These are phyloP conservation scores for Pelargonium fulgidum DNA, from an alignment of 441 rosid species.

Conservation along the genomic window DNA sequence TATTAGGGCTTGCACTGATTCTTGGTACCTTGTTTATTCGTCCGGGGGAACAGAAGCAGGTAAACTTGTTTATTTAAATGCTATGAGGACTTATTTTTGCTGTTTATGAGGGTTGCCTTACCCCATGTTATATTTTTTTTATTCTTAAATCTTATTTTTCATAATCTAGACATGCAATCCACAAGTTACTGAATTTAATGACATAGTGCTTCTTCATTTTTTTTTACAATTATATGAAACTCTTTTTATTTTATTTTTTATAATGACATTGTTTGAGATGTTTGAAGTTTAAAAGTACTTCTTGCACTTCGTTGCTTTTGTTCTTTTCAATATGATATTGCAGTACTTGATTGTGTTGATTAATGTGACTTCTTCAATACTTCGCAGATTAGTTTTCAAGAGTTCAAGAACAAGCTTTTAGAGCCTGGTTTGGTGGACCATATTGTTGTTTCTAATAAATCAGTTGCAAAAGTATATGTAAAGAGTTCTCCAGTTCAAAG, in stretches of 20 bases:
- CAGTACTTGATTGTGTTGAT: not conserved
- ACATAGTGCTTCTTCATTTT: not conserved
- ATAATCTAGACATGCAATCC: not conserved
- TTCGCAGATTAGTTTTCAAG: conserved; percentile 69
- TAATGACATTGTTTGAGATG: not conserved
- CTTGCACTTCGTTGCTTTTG: not conserved
- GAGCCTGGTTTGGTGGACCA: conserved; percentile 78
- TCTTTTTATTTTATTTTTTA: not conserved
- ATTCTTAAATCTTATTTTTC: not conserved
- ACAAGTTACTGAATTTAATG: not conserved
- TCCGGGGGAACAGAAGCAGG: conserved; percentile 11
- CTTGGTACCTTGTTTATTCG: not conserved
- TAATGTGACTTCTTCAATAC: not conserved
- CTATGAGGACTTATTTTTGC: not conserved
- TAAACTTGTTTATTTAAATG: not conserved
- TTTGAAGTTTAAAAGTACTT: not conserved
- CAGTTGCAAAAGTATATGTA: conserved; percentile 64
- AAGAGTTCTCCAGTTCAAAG: conserved; percentile 41
- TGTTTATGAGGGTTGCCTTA: not conserved
- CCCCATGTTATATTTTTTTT: not conserved
- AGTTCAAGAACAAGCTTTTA: conserved; percentile 64
- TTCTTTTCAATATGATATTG: not conserved
- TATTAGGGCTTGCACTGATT: not conserved
- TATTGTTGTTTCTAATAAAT: conserved; percentile 55
- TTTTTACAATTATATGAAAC: not conserved